Base-by-base conservation (phyloP, 768 basidiomycete genomes). In the Auricularia sp. region DNA sequence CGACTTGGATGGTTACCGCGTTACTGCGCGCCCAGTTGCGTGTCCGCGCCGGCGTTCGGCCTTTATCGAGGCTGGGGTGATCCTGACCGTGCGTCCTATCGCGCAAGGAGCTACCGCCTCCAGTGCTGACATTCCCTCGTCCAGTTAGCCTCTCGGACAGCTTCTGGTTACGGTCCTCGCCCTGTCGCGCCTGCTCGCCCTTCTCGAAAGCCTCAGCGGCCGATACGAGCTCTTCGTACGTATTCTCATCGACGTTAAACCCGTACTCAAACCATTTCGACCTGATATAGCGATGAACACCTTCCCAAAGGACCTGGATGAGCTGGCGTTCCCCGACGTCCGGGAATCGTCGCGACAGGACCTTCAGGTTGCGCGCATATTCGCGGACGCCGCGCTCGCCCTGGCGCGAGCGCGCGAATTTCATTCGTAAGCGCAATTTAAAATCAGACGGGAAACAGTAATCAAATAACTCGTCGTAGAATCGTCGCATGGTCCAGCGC, bases 371-470 rank as follows among this genome's bases (percentile, higher is more conserved):
- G 54, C 73, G 73, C 1, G 73, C 70, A 65, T 74, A 81, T 8
- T 75, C 73, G 0, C 69, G 64, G 0, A 81, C 74, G 0, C 68
- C 70, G 11, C 69, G 71, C 2, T 71, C 61, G 1, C 70, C 65
- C 58, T 80, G 78, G 0, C 56, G 63, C 5, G 63, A 67, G 0
- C 59, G 44, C 0, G 67, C 56, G 0, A 80, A 66, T 29, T 73
- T 72, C 3, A 70, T 65, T 0, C 70, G 37, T 62, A 75, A 75
- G 33, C 74, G 61, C 6, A 70, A 37, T 0, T 68, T 36, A 45
- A 71, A 78, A 61, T 76, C 66, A 0, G 71, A 61, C 0, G 77
- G 77, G 68, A 79, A 79, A 37, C 77, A 77, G 29, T 75, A 75
- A 33, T 78, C 69, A 63, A 76, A 78, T 21, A 79, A 13, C 33